Evolutionary conservation across 495 filamentous ascomycete genomes (phyloP).

Genomic region (Tuber brumale): DNA sequence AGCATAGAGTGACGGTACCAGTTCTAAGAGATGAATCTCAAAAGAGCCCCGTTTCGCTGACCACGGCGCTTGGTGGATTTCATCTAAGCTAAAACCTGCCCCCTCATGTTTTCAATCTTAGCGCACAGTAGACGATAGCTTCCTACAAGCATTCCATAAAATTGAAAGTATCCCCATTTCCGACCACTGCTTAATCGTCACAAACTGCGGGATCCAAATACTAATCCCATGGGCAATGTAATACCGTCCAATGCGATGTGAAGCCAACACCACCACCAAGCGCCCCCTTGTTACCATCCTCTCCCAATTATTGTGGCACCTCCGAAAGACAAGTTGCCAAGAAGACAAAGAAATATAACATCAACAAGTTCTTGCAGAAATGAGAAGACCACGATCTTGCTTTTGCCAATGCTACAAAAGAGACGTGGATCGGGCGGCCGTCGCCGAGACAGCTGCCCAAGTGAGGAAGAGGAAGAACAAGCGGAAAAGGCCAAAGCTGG

Average conservation of each 20-base stretch:
- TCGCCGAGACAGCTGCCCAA: constrained; percentile 38
- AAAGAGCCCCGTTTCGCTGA: too few species aligned
- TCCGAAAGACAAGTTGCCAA: constrained; percentile 58
- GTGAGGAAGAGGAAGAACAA: too few species aligned
- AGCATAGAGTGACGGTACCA: too few species aligned
- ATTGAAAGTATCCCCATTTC: constrained; percentile 88
- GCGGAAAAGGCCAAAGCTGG: too few species aligned
- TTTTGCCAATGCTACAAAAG: constrained; percentile 66
- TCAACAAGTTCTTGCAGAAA: too few species aligned
- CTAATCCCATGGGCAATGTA: constrained; percentile 78
- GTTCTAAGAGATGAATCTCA: too few species aligned
- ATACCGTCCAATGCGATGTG: constrained; percentile 63
- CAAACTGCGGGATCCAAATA: constrained; percentile 72
- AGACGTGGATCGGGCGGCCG: constrained; percentile 56
- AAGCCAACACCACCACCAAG: constrained; percentile 51
- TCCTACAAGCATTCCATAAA: constrained; percentile 64
- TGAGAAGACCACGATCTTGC: constrained; percentile 47
- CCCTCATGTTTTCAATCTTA: too few species aligned
- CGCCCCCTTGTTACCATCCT: constrained; percentile 64
- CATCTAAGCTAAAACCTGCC: too few species aligned
- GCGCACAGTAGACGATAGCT: too few species aligned
- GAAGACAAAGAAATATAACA: too few species aligned
- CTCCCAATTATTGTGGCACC: constrained; percentile 58
- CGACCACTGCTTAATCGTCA: constrained; percentile 71
- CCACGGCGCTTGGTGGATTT: too few species aligned